Conservation (phyloP, 139 green algal species). For the Closterium sp. region DNA sequence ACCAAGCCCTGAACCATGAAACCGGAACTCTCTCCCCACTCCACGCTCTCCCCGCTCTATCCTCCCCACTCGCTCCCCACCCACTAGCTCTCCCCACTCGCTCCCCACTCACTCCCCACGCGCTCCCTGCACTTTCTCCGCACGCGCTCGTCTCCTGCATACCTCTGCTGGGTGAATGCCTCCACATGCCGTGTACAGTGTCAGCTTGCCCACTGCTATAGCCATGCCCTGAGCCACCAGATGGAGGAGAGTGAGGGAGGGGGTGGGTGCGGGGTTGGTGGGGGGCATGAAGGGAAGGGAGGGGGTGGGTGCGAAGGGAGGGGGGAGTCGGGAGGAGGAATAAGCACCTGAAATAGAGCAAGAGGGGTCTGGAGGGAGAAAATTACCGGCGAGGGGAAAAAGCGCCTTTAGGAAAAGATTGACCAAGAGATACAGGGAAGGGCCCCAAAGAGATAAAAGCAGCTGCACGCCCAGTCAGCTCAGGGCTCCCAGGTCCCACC, state of each 20-base stretch:
- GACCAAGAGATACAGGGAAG: not conserved
- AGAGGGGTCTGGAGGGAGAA: not conserved
- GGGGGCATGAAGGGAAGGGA: not conserved
- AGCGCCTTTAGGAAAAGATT: not conserved
- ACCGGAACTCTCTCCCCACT: no score
- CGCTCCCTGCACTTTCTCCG: no score
- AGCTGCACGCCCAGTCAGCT: not conserved
- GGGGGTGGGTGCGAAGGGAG: not conserved
- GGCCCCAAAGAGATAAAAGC: not conserved
- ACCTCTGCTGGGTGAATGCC: constrained; percentile 58
- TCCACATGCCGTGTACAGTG: constrained; percentile 68
- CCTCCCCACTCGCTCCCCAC: no score
- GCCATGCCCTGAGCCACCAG: constrained; percentile 72
- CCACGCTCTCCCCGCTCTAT: no score
- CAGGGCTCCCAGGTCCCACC: no score
- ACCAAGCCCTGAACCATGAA: no score
- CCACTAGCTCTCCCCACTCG: no score
- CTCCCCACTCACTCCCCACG: no score
- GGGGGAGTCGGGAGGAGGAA: no score
- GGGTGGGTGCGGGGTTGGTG: not conserved
- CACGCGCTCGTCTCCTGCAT: not conserved
- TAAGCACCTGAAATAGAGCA: not conserved
- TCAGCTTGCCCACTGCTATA: constrained; percentile 78
- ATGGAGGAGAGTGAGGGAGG: not conserved
- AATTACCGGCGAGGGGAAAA: no score